These are phyloP conservation scores for Cystofilobasidium capitatum DNA, from an alignment of 768 basidiomycete genomes.

Conservation along the genomic window DNA sequence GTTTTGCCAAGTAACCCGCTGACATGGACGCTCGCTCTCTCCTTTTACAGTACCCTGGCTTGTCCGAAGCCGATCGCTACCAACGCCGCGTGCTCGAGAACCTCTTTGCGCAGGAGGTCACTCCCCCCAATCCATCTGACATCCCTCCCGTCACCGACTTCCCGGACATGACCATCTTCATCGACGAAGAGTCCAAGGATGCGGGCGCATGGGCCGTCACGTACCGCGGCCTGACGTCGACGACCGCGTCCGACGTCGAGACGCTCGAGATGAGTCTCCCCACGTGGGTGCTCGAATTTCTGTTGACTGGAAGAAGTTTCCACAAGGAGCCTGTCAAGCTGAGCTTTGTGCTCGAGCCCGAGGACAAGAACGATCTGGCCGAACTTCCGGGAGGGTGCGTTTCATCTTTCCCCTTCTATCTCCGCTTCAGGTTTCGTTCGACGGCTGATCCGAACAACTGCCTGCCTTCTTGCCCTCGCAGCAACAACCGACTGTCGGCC, in stretches of 20 bases:
- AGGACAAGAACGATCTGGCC: slow-evolving; percentile 58
- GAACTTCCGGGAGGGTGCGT: slow-evolving; percentile 78
- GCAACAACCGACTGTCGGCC: slow-evolving; percentile 72
- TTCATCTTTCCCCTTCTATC: neutral
- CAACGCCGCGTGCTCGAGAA: slow-evolving; percentile 39
- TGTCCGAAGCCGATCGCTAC: slow-evolving; percentile 11
- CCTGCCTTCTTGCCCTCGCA: neutral
- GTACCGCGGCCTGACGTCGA: slow-evolving; percentile 62
- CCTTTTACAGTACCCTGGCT: slow-evolving; percentile 6
- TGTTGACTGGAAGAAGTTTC: slow-evolving; percentile 56
- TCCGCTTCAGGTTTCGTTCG: neutral
- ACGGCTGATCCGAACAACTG: neutral
- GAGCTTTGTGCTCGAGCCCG: slow-evolving; percentile 81
- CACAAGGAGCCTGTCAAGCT: slow-evolving; percentile 55
- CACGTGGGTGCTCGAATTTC: slow-evolving; percentile 77
- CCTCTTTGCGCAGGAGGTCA: slow-evolving; percentile 40
- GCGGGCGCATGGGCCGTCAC: slow-evolving; percentile 59
- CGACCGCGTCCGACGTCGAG: slow-evolving; percentile 49
- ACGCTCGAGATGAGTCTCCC: slow-evolving; percentile 69
- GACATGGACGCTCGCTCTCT: neutral
- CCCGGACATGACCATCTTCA: slow-evolving; percentile 57
- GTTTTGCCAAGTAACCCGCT: neutral
- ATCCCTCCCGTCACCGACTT: slow-evolving; percentile 56
- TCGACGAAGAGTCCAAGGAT: slow-evolving; percentile 61
- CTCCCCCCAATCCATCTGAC: slow-evolving; percentile 61